Conservation (phyloP, 225 moss, liverwort and hornwort species). For the Marchantia paleacea region DNA sequence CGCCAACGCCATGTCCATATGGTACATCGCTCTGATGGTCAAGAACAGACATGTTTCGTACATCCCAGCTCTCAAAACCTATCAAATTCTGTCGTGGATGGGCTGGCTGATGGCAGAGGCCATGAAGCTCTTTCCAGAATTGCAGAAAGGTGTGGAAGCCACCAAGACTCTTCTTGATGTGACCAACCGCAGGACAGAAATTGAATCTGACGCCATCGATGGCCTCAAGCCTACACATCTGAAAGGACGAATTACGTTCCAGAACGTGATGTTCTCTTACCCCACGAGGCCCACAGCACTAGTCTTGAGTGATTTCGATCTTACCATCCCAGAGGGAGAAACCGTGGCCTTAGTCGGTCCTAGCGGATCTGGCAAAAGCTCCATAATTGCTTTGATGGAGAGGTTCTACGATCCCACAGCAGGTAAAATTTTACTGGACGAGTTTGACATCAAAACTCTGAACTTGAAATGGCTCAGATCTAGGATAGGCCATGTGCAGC, state of each 20-base stretch:
- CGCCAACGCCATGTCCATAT: conserved; percentile 62
- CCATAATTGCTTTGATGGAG: conserved; percentile 44
- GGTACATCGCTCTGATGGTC: conserved; percentile 70
- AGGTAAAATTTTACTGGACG: conserved; percentile 54
- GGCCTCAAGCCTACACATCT: conserved; percentile 50
- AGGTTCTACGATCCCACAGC: conserved; percentile 67
- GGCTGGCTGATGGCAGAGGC: conserved; percentile 50
- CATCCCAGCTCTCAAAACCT: conserved; percentile 66
- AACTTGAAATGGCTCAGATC: conserved; percentile 59
- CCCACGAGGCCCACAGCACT: conserved; percentile 60
- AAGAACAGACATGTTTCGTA: conserved; percentile 47
- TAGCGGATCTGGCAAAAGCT: conserved; percentile 65
- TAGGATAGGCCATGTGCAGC: conserved; percentile 60
- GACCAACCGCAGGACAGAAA: conserved; percentile 54
- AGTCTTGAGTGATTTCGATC: conserved; percentile 58
- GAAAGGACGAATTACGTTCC: conserved; percentile 52
- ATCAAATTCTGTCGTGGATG: conserved; percentile 65
- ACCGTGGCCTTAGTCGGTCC: conserved; percentile 84
- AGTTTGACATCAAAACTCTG: conserved; percentile 49
- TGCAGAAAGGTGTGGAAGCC: conserved; percentile 54
- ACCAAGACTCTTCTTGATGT: conserved; percentile 56
- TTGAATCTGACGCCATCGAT: conserved; percentile 57
- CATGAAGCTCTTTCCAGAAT: conserved; percentile 43
- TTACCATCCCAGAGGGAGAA: conserved; percentile 60
- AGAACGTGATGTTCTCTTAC: conserved; percentile 67